phyloP scores from a whole-genome alignment of 495 filamentous ascomycete species.

The Penicillium subrubescens region DNA sequence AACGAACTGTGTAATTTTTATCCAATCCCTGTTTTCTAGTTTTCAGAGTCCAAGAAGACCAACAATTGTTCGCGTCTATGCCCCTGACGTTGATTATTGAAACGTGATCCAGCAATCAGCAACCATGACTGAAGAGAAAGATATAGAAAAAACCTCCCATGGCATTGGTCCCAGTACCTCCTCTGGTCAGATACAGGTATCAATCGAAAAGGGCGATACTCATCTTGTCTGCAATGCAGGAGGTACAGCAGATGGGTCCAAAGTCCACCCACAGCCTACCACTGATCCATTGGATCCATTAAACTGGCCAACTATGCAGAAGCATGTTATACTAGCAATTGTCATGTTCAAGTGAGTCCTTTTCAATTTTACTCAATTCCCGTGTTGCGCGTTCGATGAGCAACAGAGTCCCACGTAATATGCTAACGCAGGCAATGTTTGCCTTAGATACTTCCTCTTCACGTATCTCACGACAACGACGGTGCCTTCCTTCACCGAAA shows the following conservation, averaged over 20 bases:
- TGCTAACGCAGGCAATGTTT: neutral
- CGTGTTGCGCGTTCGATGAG: no score
- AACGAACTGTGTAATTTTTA: neutral
- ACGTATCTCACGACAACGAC: slow-evolving; percentile 66
- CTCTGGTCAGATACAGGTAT: neutral
- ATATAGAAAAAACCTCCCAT: slow-evolving; percentile 1
- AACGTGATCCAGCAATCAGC: neutral
- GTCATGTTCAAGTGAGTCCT: slow-evolving; percentile 57
- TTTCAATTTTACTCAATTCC: neutral
- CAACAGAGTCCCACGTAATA: neutral
- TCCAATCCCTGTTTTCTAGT: neutral
- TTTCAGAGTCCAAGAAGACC: neutral
- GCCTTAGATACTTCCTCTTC: slow-evolving; percentile 61
- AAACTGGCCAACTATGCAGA: slow-evolving; percentile 56
- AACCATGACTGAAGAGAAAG: slow-evolving; percentile 4
- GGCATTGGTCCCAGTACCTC: neutral
- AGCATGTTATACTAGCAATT: slow-evolving; percentile 54
- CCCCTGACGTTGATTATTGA: neutral
- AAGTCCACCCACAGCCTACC: slow-evolving; percentile 53
- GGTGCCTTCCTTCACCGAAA: slow-evolving; percentile 57
- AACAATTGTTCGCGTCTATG: neutral
- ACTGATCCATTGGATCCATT: slow-evolving; percentile 59
- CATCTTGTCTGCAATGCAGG: slow-evolving; percentile 16
- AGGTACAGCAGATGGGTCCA: slow-evolving; percentile 36
- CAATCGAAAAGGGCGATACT: slow-evolving; percentile 9